These are phyloP conservation scores for Solanum pinnatisectum DNA, from an alignment of 257 asterid species.

Conservation along the genomic window DNA sequence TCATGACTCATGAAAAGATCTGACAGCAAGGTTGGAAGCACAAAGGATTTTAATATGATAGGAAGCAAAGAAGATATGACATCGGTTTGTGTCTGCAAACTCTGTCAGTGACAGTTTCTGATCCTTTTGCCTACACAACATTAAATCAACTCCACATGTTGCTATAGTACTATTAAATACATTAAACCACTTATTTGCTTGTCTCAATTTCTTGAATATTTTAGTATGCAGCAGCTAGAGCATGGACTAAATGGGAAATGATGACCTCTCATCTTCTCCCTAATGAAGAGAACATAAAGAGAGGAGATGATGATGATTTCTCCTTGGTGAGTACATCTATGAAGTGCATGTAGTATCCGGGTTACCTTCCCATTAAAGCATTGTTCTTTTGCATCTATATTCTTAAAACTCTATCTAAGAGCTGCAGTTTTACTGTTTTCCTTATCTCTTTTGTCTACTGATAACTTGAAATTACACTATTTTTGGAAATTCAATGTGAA, in stretches of 20 bases:
- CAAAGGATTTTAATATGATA: neutral
- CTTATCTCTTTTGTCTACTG: neutral
- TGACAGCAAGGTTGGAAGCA: neutral
- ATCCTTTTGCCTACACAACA: neutral
- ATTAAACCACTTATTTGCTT: neutral
- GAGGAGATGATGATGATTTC: conserved; percentile 78
- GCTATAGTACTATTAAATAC: neutral
- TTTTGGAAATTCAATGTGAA: neutral
- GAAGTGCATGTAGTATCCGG: neutral
- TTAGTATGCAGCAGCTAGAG: conserved; percentile 90
- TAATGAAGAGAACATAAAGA: conserved; percentile 49
- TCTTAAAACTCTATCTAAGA: neutral
- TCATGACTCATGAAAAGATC: neutral
- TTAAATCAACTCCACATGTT: neutral
- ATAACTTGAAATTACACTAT: neutral
- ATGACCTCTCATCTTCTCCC: conserved; percentile 93
- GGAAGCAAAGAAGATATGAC: neutral
- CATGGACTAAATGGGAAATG: conserved; percentile 99
- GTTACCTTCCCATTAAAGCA: neutral
- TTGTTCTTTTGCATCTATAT: neutral
- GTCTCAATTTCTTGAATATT: conserved; percentile 13
- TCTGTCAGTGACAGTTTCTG: neutral
- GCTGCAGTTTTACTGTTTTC: neutral
- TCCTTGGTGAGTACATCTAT: conserved; percentile 64
- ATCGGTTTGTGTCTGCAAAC: neutral